Evolutionary conservation across 257 asterid species (phyloP), one percentile per base, ranked within the genome.

Genomic region (Solanum stenotomum): DNA sequence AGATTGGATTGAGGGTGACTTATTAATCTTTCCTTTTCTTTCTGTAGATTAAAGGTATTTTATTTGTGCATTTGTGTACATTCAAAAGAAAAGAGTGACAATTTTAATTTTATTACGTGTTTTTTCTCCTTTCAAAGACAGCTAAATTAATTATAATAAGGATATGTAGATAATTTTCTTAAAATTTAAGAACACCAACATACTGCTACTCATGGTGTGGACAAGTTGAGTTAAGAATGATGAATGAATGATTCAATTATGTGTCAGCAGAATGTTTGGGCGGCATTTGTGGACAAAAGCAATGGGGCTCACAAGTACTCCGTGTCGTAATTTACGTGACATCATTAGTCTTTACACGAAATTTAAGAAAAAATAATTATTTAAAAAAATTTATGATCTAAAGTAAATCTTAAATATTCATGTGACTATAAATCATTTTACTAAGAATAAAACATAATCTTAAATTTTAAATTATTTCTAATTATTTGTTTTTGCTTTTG

Each of bases 201-300:
- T 10, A 4, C 20, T 35, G 27, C 44, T 72, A 10, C 44, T 9
- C 27, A 72, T 22, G 52, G 31, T 35, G 18, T 75, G 40, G 25
- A 27, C 67, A 59, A 59, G 68, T 29, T 46, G 68, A 27, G 42
- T 46, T 29, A 27, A 38, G 67, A 29, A 46, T 44, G 42, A 46
- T 46, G 68, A 81, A 16, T 79, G n/a, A 81, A 44, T 81, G 85
- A 18, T 79, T 8, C 65, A 81, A 27, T 46, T 8, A 4, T 81
- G 68, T 25, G 85, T 81, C 85, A 81, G 68, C 85, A 81, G 85
- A 81, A 81, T 81, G 68, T 81, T 46, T 46, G 85, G 68, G 68
- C 68, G 68, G 85, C 85, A 46, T 46, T 16, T 46, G 11, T 46
- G 20, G 85, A 81, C 85, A 81, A 81, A 78, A 9, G 16, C 85